phyloP scores from a whole-genome alignment of 2,329 filamentous ascomycete genomes.

The Fusarium sp. region DNA sequence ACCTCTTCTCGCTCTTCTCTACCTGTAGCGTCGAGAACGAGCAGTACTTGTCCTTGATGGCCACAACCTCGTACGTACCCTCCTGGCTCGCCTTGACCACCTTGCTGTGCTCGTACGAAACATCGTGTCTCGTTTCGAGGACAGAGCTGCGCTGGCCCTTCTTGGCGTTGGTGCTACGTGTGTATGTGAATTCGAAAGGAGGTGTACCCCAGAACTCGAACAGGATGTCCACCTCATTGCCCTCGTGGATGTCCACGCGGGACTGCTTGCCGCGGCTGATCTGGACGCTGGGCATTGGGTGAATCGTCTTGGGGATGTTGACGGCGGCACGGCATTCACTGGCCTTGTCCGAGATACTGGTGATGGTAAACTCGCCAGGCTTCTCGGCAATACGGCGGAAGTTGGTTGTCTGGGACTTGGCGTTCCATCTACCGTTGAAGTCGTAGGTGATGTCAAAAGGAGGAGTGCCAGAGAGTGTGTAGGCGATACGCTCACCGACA shows the following conservation, averaged over 20 bases:
- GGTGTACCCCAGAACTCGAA: slow-evolving; percentile 97
- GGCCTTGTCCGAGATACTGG: slow-evolving; percentile 86
- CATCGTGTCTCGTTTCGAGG: slow-evolving; percentile 90
- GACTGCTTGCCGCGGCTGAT: slow-evolving; percentile 86
- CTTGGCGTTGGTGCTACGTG: slow-evolving; percentile 85
- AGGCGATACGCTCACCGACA: slow-evolving; percentile 93
- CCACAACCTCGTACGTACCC: slow-evolving; percentile 96
- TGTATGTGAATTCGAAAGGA: slow-evolving; percentile 98
- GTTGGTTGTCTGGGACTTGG: slow-evolving; percentile 80
- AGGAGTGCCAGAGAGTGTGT: slow-evolving; percentile 88
- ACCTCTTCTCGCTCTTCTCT: slow-evolving; percentile 61
- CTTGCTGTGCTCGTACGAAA: slow-evolving; percentile 85
- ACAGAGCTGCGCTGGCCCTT: slow-evolving; percentile 83
- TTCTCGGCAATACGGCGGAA: slow-evolving; percentile 95
- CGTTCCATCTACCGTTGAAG: slow-evolving; percentile 86
- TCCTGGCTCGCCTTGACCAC: slow-evolving; percentile 88
- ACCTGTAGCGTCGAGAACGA: slow-evolving; percentile 82
- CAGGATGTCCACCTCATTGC: slow-evolving; percentile 90
- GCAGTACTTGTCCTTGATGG: slow-evolving; percentile 94
- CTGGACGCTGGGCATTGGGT: slow-evolving; percentile 90
- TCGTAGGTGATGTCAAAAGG: slow-evolving; percentile 95
- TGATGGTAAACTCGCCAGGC: slow-evolving; percentile 89
- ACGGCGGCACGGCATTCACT: slow-evolving; percentile 87
- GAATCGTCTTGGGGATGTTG: slow-evolving; percentile 84
- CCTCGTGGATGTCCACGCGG: slow-evolving; percentile 95